Base-by-base conservation (phyloP, 306 rosid species). In the Alnus glutinosa region DNA sequence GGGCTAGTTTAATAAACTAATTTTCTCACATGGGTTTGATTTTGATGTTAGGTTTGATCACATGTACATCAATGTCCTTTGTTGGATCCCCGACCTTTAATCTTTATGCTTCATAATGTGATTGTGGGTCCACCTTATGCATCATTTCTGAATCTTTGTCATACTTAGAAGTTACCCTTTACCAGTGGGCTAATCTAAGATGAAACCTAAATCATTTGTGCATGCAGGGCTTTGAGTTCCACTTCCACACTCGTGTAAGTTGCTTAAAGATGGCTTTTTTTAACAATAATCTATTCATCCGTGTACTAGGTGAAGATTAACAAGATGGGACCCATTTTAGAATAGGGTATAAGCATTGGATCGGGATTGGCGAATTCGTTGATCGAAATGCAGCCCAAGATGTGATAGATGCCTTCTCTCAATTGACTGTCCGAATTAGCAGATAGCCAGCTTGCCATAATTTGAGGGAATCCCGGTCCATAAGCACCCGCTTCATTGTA, bases 121-220 rank as follows among this genome's bases (percentile, higher is more conserved):
- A 75, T 83, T 82, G 64, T 68, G 83, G 87, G 78, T 80, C 78
- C 83, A 78, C 80, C 36, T 71, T 72, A 76, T 14, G 75, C 89
- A 84, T 86, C 70, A 88, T 85, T 85, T 86, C 83, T 87, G 87
- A 89, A 95, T 91, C 88, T 91, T 93, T 95, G 96, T 91, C 96
- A 93, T 90, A 84, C 98, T 86, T 93, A 79, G 91, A 86, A 91
- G 97, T 86, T 88, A 95, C 97, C 90, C 91, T 89, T 87, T 83
- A 74, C 86, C 82, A 68, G 71, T 32, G 44, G 50, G 62, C 75
- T 37, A 23, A 28, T 59, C 62, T 79, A 67, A 62, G 77, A 80
- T 36, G 74, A 77, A 87, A 80, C 66, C 69, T 62, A 61, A 79
- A 85, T 85, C 83, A 85, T 75, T 81, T 71, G 34, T 69, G 59